These are phyloP conservation scores for Mycena galericulata DNA, from an alignment of 768 basidiomycete genomes.

Conservation along the genomic window DNA sequence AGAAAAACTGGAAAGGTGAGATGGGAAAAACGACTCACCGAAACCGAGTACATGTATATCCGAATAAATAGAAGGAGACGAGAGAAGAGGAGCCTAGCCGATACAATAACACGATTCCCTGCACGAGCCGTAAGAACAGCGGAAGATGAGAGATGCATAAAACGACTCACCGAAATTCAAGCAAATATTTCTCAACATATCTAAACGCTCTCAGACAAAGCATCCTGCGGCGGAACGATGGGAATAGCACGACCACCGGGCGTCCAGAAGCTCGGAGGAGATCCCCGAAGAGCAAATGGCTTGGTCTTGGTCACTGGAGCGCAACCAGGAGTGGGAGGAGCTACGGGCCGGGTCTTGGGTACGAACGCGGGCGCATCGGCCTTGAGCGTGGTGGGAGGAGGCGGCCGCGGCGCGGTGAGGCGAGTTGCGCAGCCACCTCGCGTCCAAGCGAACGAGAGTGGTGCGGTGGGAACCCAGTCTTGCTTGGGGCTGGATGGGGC, in stretches of 20 bases:
- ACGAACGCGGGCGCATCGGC: not conserved
- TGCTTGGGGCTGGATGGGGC: not conserved
- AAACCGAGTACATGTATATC: too few species aligned
- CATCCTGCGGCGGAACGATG: constrained; percentile 4
- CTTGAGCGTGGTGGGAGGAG: not conserved
- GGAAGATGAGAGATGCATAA: too few species aligned
- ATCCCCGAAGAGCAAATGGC: not conserved
- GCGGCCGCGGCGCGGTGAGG: not conserved
- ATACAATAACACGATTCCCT: too few species aligned
- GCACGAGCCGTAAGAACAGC: too few species aligned
- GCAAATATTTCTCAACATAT: not conserved
- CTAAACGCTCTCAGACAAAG: too few species aligned
- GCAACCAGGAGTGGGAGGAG: not conserved
- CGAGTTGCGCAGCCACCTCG: not conserved
- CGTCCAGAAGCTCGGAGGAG: not conserved
- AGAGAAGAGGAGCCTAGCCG: too few species aligned
- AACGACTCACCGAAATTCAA: not conserved
- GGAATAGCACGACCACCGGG: not conserved
- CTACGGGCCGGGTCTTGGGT: too few species aligned
- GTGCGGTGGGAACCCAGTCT: not conserved
- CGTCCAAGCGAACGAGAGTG: constrained; percentile 4
- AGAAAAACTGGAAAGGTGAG: too few species aligned
- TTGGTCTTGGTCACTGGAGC: not conserved
- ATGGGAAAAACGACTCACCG: too few species aligned
- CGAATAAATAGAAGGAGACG: too few species aligned